A percentile compares a stretch with the other conserved stretches of the same genome.
These are phyloP conservation scores for Didymosphaeria variabile DNA, from an alignment of 2,329 filamentous ascomycete genomes.

Conservation along the genomic window DNA sequence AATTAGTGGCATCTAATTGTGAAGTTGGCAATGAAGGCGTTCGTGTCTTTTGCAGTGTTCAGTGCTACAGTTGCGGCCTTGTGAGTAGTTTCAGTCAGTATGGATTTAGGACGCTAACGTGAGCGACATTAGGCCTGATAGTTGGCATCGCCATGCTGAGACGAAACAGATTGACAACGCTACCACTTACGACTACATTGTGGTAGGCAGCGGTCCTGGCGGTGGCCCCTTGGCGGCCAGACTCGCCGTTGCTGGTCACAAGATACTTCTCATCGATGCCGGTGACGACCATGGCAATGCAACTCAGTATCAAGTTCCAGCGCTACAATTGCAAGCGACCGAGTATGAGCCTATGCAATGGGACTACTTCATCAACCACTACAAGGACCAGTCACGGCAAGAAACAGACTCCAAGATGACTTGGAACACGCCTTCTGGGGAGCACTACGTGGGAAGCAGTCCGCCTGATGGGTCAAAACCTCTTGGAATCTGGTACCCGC, in stretches of 20 bases:
- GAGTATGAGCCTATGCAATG: constrained; percentile 55
- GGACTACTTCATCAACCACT: constrained; percentile 70
- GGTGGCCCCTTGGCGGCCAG: constrained; percentile 27
- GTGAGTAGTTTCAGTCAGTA: too few species aligned
- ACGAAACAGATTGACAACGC: not conserved
- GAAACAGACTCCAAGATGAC: not conserved
- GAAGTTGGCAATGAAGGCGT: too few species aligned
- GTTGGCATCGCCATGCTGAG: not conserved
- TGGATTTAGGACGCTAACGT: not conserved
- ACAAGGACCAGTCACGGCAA: constrained; percentile 35
- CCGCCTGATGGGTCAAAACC: constrained; percentile 61
- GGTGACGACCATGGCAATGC: constrained; percentile 50
- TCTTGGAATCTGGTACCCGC: constrained; percentile 66
- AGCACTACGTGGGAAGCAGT: constrained; percentile 51
- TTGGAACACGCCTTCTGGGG: not conserved
- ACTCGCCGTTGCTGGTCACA: constrained; percentile 58
- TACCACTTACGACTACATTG: constrained; percentile 64
- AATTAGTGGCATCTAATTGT: too few species aligned
- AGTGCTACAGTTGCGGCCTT: too few species aligned
- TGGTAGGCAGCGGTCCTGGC: constrained; percentile 55
- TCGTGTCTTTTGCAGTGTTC: too few species aligned
- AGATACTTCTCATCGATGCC: constrained; percentile 66
- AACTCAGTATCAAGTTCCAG: not conserved
- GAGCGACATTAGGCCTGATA: not conserved
- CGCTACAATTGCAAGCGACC: not conserved